A percentile compares a stretch with the other conserved stretches of the same genome.
These are phyloP conservation scores for Jatropha curcas DNA, from an alignment of 345 rosid genomes.

Conservation along the genomic window DNA sequence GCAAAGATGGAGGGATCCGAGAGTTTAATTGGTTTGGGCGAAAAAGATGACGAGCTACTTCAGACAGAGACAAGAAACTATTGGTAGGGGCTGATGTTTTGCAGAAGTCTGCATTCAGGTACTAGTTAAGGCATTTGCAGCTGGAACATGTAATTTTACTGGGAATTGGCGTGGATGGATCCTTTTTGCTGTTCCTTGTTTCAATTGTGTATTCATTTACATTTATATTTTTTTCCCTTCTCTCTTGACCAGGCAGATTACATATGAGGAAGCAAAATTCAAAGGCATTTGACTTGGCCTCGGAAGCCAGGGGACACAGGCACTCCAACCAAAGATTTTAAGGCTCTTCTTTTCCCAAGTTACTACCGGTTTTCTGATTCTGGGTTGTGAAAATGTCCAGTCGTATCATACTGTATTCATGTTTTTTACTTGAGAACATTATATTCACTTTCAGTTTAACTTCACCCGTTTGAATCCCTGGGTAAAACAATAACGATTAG, in stretches of 20 bases:
- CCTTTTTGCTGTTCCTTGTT: neutral
- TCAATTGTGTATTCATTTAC: neutral
- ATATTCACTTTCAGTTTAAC: too few relatives aligned
- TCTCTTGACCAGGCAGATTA: slow-evolving; percentile 57
- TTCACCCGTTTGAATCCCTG: too few relatives aligned
- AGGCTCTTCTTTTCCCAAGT: slow-evolving; percentile 71
- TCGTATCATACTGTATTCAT: neutral
- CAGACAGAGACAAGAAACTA: slow-evolving; percentile 75
- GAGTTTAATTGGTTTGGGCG: slow-evolving; percentile 79
- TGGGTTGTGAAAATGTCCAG: neutral
- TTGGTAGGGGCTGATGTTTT: slow-evolving; percentile 81
- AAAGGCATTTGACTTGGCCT: slow-evolving; percentile 94
- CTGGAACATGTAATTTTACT: neutral
- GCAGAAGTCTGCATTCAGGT: slow-evolving; percentile 93
- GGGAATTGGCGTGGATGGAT: neutral
- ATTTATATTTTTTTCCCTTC: neutral
- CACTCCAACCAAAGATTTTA: slow-evolving; percentile 84
- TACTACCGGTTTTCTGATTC: slow-evolving; percentile 59
- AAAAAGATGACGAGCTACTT: slow-evolving; percentile 96
- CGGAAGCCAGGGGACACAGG: slow-evolving; percentile 81
- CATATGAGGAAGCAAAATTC: slow-evolving; percentile 66
- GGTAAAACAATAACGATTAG: too few relatives aligned
- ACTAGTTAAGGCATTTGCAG: neutral
- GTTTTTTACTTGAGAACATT: neutral
- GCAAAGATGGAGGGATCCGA: slow-evolving; percentile 82